These are phyloP conservation scores for Calonectria pauciramosa DNA, from an alignment of 2,329 filamentous ascomycete genomes.

Conservation along the genomic window DNA sequence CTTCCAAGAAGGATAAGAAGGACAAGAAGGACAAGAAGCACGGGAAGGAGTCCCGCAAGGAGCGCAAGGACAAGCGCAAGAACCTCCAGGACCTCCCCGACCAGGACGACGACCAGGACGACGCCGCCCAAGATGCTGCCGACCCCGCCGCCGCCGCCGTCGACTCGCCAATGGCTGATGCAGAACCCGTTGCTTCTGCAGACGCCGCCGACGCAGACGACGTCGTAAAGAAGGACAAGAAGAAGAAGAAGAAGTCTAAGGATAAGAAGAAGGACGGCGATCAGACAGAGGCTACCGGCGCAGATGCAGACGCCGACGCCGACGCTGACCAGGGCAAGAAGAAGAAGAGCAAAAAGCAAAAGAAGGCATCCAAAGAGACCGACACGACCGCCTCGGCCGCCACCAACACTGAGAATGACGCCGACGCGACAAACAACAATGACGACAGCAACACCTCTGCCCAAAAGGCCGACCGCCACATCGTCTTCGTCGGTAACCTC, in stretches of 20 bases:
- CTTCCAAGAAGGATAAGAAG: slow-evolving; percentile 51
- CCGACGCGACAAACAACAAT: slow-evolving; percentile 22
- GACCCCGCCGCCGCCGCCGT: slow-evolving; percentile 32
- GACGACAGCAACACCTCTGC: background rate
- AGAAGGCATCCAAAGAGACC: slow-evolving; percentile 48
- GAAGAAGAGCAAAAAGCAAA: slow-evolving; percentile 42
- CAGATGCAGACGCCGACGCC: slow-evolving; percentile 16
- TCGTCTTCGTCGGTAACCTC: slow-evolving; percentile 77
- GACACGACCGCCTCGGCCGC: slow-evolving; percentile 32
- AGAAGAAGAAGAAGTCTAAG: slow-evolving; percentile 49
- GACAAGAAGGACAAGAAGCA: slow-evolving; percentile 53
- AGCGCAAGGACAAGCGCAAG: slow-evolving; percentile 58
- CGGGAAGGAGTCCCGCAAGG: slow-evolving; percentile 53
- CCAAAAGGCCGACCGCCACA: slow-evolving; percentile 48
- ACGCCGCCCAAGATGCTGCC: slow-evolving; percentile 18
- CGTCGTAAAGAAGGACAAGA: slow-evolving; percentile 45
- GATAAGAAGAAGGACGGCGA: slow-evolving; percentile 48
- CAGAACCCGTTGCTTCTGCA: slow-evolving; percentile 37
- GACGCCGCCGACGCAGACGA: slow-evolving; percentile 38
- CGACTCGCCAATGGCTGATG: slow-evolving; percentile 42
- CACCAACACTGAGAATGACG: slow-evolving; percentile 27
- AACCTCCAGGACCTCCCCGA: slow-evolving; percentile 54
- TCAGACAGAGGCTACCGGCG: slow-evolving; percentile 25
- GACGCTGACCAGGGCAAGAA: slow-evolving; percentile 35
- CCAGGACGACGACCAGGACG: slow-evolving; percentile 46